A percentile compares a stretch with the other conserved stretches of the same genome.
Conservation (phyloP, 164 flowering plant species). For the Magnolia kwangsiensis region DNA sequence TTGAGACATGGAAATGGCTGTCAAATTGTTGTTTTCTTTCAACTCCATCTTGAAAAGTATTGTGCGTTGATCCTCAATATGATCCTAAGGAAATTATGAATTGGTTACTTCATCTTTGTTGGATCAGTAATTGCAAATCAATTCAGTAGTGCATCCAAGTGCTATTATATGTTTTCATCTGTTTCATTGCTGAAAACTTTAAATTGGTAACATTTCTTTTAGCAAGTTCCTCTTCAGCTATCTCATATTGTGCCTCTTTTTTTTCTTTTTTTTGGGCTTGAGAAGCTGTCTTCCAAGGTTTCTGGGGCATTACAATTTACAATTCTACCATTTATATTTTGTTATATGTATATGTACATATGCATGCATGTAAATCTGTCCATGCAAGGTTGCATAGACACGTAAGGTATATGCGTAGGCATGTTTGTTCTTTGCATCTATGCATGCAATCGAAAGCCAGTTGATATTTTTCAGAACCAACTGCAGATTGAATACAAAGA, state of each 20-base stretch:
- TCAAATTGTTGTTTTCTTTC: background rate
- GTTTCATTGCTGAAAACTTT: background rate
- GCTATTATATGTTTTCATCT: background rate
- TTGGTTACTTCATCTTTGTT: background rate
- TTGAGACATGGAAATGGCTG: background rate
- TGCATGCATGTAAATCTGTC: background rate
- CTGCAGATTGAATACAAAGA: constrained; percentile 74
- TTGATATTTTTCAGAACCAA: background rate
- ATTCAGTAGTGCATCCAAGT: background rate
- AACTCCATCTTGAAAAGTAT: background rate
- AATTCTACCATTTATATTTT: background rate
- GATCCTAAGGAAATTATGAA: background rate
- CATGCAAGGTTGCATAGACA: background rate
- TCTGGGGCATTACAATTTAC: background rate
- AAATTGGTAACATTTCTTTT: background rate
- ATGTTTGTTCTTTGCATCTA: background rate
- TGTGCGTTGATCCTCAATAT: background rate
- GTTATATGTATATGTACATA: background rate
- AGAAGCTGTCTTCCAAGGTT: background rate
- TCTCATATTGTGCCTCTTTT: background rate
- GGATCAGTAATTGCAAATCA: background rate
- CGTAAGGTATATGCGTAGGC: background rate
- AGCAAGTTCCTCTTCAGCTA: background rate
- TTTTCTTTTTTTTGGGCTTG: background rate
- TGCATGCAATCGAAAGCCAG: background rate